Percentiles rank a stretch among this genome's conserved stretches.
Conservation (phyloP, 768 basidiomycete genomes). For the Suillus fuscotomentosus region DNA sequence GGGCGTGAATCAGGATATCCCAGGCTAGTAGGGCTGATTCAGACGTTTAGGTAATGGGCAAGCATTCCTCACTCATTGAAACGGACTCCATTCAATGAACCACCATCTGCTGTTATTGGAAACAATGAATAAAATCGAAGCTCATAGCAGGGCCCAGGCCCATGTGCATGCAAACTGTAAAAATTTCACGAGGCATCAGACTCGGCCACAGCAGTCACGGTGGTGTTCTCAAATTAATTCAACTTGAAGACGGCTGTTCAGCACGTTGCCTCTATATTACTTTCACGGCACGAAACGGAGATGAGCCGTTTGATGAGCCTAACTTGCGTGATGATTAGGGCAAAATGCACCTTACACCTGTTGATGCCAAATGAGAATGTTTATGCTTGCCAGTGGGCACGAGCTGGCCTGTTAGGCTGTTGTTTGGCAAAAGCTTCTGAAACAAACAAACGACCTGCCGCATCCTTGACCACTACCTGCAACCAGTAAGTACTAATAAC, state of each 20-base stretch:
- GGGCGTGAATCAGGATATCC: background rate
- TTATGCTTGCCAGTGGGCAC: background rate
- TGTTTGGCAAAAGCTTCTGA: conserved; percentile 24
- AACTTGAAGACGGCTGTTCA: conserved; percentile 2
- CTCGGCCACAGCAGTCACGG: background rate
- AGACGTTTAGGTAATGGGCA: background rate
- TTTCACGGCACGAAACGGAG: background rate
- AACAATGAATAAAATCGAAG: background rate
- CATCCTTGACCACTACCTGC: background rate
- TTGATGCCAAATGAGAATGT: background rate
- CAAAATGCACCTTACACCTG: background rate
- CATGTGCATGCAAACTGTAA: background rate
- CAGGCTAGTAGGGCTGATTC: background rate
- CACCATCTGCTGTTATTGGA: background rate
- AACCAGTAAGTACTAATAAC: conserved; percentile 3
- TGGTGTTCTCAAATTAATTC: background rate
- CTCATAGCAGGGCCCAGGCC: background rate
- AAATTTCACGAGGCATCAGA: background rate
- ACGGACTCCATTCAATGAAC: background rate
- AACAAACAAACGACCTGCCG: conserved; percentile 15
- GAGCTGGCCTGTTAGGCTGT: background rate
- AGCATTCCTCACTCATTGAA: background rate
- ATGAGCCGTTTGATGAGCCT: background rate
- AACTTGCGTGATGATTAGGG: background rate
- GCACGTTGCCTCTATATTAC: background rate